Conservation (phyloP, 2,329 filamentous ascomycete species). For the Daldinia sp. region DNA sequence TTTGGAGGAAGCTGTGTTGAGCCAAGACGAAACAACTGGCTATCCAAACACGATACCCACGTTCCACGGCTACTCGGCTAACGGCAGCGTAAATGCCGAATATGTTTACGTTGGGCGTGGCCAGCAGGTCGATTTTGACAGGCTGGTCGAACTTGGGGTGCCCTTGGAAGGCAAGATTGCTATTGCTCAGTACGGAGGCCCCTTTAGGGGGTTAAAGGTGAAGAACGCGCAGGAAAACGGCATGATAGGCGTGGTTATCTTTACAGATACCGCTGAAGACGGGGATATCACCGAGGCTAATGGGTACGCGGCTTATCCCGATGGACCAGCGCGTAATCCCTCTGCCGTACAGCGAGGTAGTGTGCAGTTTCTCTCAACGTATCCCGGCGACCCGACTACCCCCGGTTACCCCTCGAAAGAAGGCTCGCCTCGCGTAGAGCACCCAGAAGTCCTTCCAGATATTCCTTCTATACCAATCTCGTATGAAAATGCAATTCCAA, state of each 20-base stretch:
- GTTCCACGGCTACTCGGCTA: slow-evolving; percentile 87
- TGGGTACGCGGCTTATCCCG: slow-evolving; percentile 77
- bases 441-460: slow-evolving; percentile 71
- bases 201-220: slow-evolving; percentile 85
- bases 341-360: slow-evolving; percentile 84
- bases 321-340: slow-evolving; percentile 81
- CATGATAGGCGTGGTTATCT: slow-evolving; percentile 78
- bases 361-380: slow-evolving; percentile 74
- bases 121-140: slow-evolving; percentile 78
- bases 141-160: slow-evolving; percentile 75
- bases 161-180: slow-evolving; percentile 82
- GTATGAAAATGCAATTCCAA: slow-evolving; percentile 78
- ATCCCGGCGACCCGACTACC: slow-evolving; percentile 78
- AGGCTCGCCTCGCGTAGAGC: slow-evolving; percentile 73
- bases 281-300: slow-evolving; percentile 80
- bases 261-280: slow-evolving; percentile 81
- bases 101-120: slow-evolving; percentile 85
- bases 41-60: slow-evolving; percentile 77
- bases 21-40: slow-evolving; percentile 80
- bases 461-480: slow-evolving; percentile 88
- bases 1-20: slow-evolving; percentile 77
- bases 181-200: slow-evolving; percentile 78
- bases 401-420: slow-evolving; percentile 84
- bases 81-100: slow-evolving; percentile 78
- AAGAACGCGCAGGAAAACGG: slow-evolving; percentile 84